These are phyloP conservation scores for Stagonosporopsis tanaceti DNA, from an alignment of 2,329 filamentous ascomycete species.

Conservation along the genomic window DNA sequence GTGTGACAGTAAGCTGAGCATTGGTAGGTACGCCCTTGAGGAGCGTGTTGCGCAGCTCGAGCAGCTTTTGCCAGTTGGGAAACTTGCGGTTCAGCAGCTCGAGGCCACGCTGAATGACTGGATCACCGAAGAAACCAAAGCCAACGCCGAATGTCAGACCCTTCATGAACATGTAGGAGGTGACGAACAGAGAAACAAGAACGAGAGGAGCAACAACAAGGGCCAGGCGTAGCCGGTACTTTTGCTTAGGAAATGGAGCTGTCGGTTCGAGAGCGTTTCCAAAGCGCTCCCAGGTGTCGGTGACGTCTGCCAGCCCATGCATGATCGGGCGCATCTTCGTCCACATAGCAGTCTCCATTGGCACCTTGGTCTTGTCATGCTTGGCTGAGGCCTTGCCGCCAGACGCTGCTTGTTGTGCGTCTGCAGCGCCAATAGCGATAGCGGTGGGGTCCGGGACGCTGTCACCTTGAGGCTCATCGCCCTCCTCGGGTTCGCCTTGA, in stretches of 20 bases:
- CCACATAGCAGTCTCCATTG: slow-evolving; percentile 80
- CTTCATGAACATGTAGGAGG: slow-evolving; percentile 66
- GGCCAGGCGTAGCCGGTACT: slow-evolving; percentile 57
- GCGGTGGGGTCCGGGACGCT: slow-evolving; percentile 68
- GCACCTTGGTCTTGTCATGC: slow-evolving; percentile 80
- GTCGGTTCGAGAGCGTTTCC: slow-evolving; percentile 63
- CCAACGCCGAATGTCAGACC: slow-evolving; percentile 72
- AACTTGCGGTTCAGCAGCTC: slow-evolving; percentile 66
- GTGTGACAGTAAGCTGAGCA: slow-evolving; percentile 80
- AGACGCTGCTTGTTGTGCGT: slow-evolving; percentile 61
- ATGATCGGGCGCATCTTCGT: slow-evolving; percentile 77
- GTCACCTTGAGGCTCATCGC: slow-evolving; percentile 55
- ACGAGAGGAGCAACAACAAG: slow-evolving; percentile 55
- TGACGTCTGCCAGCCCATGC: slow-evolving; percentile 67
- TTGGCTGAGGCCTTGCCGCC: slow-evolving; percentile 60
- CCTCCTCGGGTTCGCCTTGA: slow-evolving; percentile 64
- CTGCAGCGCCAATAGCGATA: slow-evolving; percentile 61
- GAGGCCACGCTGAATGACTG: slow-evolving; percentile 69
- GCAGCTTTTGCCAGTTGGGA: slow-evolving; percentile 77
- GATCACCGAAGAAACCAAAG: slow-evolving; percentile 81
- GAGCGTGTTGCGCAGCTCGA: slow-evolving; percentile 77
- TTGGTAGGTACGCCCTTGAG: slow-evolving; percentile 87
- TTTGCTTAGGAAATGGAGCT: slow-evolving; percentile 56
- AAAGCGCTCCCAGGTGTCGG: slow-evolving; percentile 70
- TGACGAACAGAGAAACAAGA: slow-evolving; percentile 54